phyloP scores from a whole-genome alignment of 164 flowering plant genomes.

The Saururus chinensis region DNA sequence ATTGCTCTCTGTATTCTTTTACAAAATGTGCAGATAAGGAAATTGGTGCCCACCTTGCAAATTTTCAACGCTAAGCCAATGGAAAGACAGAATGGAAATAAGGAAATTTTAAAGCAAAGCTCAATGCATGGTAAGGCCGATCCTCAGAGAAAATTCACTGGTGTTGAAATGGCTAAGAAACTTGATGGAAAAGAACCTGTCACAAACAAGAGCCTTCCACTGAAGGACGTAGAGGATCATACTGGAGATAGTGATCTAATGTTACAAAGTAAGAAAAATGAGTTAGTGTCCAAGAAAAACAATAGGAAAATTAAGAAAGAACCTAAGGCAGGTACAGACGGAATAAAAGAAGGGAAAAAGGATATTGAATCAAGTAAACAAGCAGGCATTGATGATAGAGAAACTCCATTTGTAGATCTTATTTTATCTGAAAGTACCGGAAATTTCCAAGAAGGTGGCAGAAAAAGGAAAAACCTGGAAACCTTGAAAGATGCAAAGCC shows the following conservation, averaged over 20 bases:
- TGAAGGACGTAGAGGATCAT: neutral
- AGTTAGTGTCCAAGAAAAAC: neutral
- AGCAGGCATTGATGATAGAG: slow-evolving; percentile 53
- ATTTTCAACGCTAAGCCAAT: slow-evolving; percentile 55
- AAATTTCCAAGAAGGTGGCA: slow-evolving; percentile 4
- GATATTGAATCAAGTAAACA: slow-evolving; percentile 12
- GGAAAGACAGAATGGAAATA: slow-evolving; percentile 18
- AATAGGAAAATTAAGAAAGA: neutral
- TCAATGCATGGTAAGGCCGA: neutral
- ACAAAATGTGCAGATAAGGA: slow-evolving; percentile 37
- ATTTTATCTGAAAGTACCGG: slow-evolving; percentile 14
- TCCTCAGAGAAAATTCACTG: neutral
- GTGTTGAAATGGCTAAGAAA: no score
- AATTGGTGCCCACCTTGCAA: slow-evolving; percentile 45
- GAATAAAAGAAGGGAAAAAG: slow-evolving; percentile 10
- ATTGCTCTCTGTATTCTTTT: slow-evolving; percentile 1
- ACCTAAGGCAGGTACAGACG: neutral
- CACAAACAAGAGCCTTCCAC: neutral
- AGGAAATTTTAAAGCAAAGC: neutral
- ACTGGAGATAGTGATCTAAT: neutral
- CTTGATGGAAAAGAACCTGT: neutral
- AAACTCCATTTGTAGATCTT: slow-evolving; percentile 48
- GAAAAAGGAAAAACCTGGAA: slow-evolving; percentile 11
- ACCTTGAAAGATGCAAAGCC: slow-evolving; percentile 10
- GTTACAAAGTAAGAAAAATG: neutral